phyloP scores from a whole-genome alignment of 345 rosid genomes.

The Acer yangbiense region DNA sequence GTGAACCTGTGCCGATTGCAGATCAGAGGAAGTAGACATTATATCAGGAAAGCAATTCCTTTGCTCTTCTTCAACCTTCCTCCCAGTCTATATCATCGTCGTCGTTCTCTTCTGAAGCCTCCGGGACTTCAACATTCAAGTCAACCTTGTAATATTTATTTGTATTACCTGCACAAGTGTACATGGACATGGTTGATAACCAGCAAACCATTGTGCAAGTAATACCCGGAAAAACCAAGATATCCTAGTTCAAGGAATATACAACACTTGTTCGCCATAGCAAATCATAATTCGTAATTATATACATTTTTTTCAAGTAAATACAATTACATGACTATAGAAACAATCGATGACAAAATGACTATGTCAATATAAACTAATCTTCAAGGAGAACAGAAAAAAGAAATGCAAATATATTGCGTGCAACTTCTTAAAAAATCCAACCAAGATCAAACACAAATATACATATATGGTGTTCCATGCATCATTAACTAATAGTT shows the following conservation, averaged over 20 bases:
- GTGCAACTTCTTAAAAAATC: neutral
- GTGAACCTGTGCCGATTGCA: neutral
- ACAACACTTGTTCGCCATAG: neutral
- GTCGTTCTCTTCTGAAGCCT: constrained; percentile 58
- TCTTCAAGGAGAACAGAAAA: too few relatives aligned
- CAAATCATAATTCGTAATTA: neutral
- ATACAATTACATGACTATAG: too few relatives aligned
- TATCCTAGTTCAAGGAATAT: neutral
- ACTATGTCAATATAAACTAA: too few relatives aligned
- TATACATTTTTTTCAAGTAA: too few relatives aligned
- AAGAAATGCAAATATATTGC: neutral
- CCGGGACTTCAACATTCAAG: constrained; percentile 75
- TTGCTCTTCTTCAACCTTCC: constrained; percentile 62
- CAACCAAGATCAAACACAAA: neutral
- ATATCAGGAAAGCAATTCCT: neutral
- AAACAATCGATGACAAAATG: too few relatives aligned
- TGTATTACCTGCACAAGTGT: constrained; percentile 43
- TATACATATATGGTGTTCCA: neutral
- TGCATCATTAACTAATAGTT: too few relatives aligned
- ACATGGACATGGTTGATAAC: neutral
- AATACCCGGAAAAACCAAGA: neutral
- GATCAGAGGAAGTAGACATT: neutral
- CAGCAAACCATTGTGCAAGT: neutral
- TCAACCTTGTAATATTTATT: constrained; percentile 64
- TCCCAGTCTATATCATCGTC: constrained; percentile 90